Base-by-base conservation (phyloP, 306 rosid genomes). In the Cucumis melo region DNA sequence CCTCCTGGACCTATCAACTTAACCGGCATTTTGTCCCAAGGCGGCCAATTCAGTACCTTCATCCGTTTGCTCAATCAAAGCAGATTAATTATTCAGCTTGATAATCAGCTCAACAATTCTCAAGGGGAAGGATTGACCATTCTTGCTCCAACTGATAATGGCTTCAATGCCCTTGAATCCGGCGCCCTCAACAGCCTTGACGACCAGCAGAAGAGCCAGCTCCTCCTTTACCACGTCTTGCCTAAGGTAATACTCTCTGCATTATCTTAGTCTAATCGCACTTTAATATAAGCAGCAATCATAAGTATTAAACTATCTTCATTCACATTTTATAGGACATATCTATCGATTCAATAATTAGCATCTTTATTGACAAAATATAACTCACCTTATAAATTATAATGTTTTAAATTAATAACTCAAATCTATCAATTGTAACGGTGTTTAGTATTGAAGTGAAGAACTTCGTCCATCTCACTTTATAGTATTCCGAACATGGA, bases 121-220 rank as follows among this genome's bases (percentile, higher is more conserved):
- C 81, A 93, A 9, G 97, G 98, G 20, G 42, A 90, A 11, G 97
- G 98, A 29, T 29, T 91, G 44, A 85, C 91, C 0, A 29, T 93
- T 79, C 82, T 93, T 3, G 96, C 98, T 0, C 98, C 98, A 8
- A 91, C 98, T 5, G 97, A 93, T 83, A 91, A 91, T 51, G 98
- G 96, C 78, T 93, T 93, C 83, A 82, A 55, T 42, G 84, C 66
- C 78, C 98, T 93, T 59, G 70, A 79, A 21, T 4, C 92, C 15
- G 98, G 94, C 12, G 76, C 88, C 48, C 75, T 93, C 23, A 93
- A 93, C 73, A 19, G 0, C 77, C 96, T 93, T 23, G 12, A 55
- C 0, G 50, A 80, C 3, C 78, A 90, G 7, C 32, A 91, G 17
- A 87, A 91, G 50, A 90, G 86, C 8, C 24, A 85, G 74, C 88